Conservation (phyloP, 805 yeast genomes). For the Teunomyces aglyptinius region DNA sequence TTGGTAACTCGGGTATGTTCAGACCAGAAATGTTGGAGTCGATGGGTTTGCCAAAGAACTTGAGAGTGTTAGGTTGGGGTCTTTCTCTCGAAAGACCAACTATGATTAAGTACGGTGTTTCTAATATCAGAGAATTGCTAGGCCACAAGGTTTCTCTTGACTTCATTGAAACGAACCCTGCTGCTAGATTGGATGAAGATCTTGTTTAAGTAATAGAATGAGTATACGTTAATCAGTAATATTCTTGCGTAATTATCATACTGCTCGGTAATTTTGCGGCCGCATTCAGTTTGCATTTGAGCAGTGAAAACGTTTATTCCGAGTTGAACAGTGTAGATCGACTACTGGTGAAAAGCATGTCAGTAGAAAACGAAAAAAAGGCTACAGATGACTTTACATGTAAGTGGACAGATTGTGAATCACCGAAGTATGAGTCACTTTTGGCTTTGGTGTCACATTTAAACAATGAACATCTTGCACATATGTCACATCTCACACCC, state of each 20-base stretch:
- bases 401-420: conserved; percentile 33
- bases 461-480: conserved; percentile 26
- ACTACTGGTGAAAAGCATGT: not conserved
- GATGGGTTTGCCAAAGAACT: conserved; percentile 94
- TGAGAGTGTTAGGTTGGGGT: conserved; percentile 98
- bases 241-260: not conserved
- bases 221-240: conserved; percentile 3
- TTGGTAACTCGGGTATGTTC: conserved; percentile 99
- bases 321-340: too few relatives aligned
- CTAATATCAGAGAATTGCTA: conserved; percentile 91
- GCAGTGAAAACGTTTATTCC: too few relatives aligned
- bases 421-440: conserved; percentile 11
- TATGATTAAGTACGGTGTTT: conserved; percentile 95
- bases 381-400: conserved; percentile 17
- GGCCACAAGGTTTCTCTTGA: conserved; percentile 96
- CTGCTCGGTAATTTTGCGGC: not conserved
- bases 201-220: conserved; percentile 21
- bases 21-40: conserved; percentile 99
- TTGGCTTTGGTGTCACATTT: conserved; percentile 33
- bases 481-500: conserved; percentile 15
- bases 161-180: conserved; percentile 93
- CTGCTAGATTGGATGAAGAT: conserved; percentile 84
- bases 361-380: conserved; percentile 1
- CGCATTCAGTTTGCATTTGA: not conserved
- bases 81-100: conserved; percentile 97